Percentiles rank a stretch among this genome's conserved stretches.
Evolutionary conservation across 1,139 yeast species (phyloP).

Genomic region (Saccharomyces hybrid): DNA sequence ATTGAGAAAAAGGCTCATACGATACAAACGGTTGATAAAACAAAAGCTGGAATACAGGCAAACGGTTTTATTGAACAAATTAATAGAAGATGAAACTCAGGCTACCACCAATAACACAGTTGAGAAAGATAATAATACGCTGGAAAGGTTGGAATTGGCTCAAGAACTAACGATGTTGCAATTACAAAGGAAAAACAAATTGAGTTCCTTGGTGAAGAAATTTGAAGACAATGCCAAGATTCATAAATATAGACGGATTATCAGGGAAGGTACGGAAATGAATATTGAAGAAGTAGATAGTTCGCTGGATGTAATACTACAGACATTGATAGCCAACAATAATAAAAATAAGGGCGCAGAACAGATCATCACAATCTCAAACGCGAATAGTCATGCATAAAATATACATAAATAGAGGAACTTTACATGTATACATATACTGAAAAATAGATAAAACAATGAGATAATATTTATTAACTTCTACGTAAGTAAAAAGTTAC

Average conservation of each 20-base stretch:
- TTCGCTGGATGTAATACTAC: conserved; percentile 28
- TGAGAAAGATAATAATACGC: conserved; percentile 5
- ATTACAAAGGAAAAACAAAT: conserved; percentile 38
- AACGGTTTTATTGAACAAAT: conserved; percentile 42
- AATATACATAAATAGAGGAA: not conserved
- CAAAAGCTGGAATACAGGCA: conserved; percentile 49
- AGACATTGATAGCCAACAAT: conserved; percentile 19
- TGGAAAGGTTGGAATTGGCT: conserved; percentile 30
- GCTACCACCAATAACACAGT: conserved; percentile 5
- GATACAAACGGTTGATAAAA: conserved; percentile 29
- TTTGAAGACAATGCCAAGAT: conserved; percentile 48
- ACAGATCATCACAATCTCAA: not conserved
- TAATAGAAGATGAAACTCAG: conserved; percentile 38
- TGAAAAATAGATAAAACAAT: not conserved
- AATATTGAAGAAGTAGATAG: conserved; percentile 53
- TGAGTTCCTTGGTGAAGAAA: conserved; percentile 39
- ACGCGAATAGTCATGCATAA: not conserved
- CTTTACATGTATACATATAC: not conserved
- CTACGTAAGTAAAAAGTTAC: not conserved
- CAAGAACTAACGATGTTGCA: conserved; percentile 42
- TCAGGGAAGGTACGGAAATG: conserved; percentile 77
- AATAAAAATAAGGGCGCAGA: conserved; percentile 1
- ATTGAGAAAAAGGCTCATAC: conserved; percentile 27
- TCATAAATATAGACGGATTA: conserved; percentile 73
- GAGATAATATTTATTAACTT: not conserved